Base-by-base conservation (phyloP, 2,329 filamentous ascomycete species). In the Raffaelea albimanens region DNA sequence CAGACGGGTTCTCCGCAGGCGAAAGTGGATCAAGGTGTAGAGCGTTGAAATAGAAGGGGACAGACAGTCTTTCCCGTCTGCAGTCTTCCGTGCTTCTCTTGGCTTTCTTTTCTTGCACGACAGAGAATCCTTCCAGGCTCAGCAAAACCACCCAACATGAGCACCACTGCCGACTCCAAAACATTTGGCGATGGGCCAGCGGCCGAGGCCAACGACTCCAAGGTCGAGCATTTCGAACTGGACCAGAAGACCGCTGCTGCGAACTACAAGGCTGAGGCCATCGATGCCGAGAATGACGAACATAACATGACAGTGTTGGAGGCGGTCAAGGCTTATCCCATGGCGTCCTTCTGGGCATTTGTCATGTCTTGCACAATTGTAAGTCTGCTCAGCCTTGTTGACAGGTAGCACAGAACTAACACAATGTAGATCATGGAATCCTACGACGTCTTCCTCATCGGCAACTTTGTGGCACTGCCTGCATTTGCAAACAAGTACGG, bases 361-460 rank as follows among this genome's bases (percentile, higher is more conserved):
- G 47, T 64, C 55, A 64, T 67, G 58, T 67, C 63, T 20, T 61
- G 49, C 44, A 66, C 63, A 0, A 67, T 67, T 57, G 63, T 67
- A 61, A 66, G 73, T 31, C 14, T 43, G 14, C 20, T 7, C 10
- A 10, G 38, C 9, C 13, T 16, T 19, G 11, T 18, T 16, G 9
- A 4, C 7, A 5, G 29, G 22, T 19, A 7, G 25, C 25, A 13
- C 57, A 45, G 58, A 48, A 45, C 31, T 38, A 38, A 38, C 34
- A 38, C 7, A 7, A 29, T 38, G 5, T 19, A 81, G 77, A 77
- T 80, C 55, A 82, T 82, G 78, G 78, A 82, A 59, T 74, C 77
- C 4, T 82, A 79, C 67, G 70, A 70, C 59, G 73, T 82, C 52
- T 81, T 82, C 66, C 63, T 82, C 20, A 78, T 75, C 57, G 72